Base-by-base conservation (phyloP, 2,329 filamentous ascomycete genomes). In the Pseudocercospora pini-densiflorae region DNA sequence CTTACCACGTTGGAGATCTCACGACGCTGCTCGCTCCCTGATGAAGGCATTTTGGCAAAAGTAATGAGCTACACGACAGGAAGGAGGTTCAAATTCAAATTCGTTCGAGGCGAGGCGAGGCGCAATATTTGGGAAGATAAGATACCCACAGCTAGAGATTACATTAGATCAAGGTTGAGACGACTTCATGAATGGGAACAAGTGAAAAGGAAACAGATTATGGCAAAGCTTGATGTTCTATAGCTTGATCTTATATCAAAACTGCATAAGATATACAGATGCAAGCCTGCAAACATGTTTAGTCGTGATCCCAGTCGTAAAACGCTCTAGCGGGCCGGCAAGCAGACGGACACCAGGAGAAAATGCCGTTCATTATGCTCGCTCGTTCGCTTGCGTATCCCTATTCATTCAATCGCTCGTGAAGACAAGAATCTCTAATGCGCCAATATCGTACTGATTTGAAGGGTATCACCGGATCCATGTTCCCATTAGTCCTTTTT, bases 401-500 rank as follows among this genome's bases (percentile, higher is more conserved):
- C 23, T 29, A 55, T 55, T 33, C 27, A 55, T 55, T 55, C 16
- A 27, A 31, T 19, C 51, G 51, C 51, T n/a, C 23, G 51, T 16
- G 51, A 55, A 27, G 51, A 55, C 47, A 51, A 51, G 19, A 51
- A 24, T 23, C 9, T 51, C 23, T 21, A 55, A 55, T 55, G 51
- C 51, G 51, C 51, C 24, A 55, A 55, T 21, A 21, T 55, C 51
- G 51, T 55, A 55, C 27, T 19, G 27, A 27, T n/a, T n/a, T 55
- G 51, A 55, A 55, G 51, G 51, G 51, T 55, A 55, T 55, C 51
- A 31, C 23, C 23, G 24, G 8, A 55, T 54, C 31, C 55, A 19
- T 59, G 57, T 59, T 43, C 57, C 33, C 21, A 24, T 21, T 36
- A 12, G 12, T 59, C 57, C 31, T 59, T 40, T 58, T 58, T n/a